A percentile compares a stretch with the other conserved stretches of the same genome.
Evolutionary conservation across 2,329 filamentous ascomycete genomes (phyloP).

Genomic region (Trichoderma cornu-damae): DNA sequence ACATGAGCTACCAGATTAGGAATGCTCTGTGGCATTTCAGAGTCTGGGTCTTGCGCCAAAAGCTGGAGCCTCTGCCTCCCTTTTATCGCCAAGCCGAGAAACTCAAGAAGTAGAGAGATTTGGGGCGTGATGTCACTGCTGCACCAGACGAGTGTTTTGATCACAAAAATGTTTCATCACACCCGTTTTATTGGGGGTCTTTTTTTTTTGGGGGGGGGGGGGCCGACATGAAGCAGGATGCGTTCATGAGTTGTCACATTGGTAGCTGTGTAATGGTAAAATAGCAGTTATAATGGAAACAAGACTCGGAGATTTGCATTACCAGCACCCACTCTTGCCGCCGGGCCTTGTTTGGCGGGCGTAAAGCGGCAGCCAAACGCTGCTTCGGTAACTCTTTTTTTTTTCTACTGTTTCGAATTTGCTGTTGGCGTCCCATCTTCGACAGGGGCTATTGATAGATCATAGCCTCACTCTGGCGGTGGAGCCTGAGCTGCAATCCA

Average conservation of each 20-base stretch:
- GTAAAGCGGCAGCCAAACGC: not conserved
- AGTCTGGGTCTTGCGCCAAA: slow-evolving; percentile 16
- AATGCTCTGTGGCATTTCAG: slow-evolving; percentile 20
- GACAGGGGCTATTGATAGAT: not conserved
- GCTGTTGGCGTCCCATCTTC: not conserved
- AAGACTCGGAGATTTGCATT: not conserved
- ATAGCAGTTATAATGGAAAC: not conserved
- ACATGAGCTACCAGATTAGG: slow-evolving; percentile 37
- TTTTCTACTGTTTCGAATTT: not conserved
- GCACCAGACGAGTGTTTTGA: not conserved
- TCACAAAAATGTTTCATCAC: not conserved
- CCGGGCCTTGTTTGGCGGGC: not conserved
- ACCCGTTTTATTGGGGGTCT: not conserved
- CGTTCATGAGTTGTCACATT: not conserved
- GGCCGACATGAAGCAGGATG: not conserved
- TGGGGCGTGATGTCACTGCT: not conserved
- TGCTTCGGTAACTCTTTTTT: not conserved
- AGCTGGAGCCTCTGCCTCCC: slow-evolving; percentile 20
- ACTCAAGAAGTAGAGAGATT: not conserved
- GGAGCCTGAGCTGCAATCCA: not conserved
- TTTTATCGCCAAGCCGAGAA: slow-evolving; percentile 16
- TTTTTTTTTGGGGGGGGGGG: too few species aligned
- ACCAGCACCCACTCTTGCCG: not conserved
- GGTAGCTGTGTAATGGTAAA: slow-evolving; percentile 5
- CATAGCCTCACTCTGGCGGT: not conserved